A percentile compares a stretch with the other conserved stretches of the same genome.
These are phyloP conservation scores for Kwoniella newhampshirensis DNA, from an alignment of 768 basidiomycete genomes.

Conservation along the genomic window DNA sequence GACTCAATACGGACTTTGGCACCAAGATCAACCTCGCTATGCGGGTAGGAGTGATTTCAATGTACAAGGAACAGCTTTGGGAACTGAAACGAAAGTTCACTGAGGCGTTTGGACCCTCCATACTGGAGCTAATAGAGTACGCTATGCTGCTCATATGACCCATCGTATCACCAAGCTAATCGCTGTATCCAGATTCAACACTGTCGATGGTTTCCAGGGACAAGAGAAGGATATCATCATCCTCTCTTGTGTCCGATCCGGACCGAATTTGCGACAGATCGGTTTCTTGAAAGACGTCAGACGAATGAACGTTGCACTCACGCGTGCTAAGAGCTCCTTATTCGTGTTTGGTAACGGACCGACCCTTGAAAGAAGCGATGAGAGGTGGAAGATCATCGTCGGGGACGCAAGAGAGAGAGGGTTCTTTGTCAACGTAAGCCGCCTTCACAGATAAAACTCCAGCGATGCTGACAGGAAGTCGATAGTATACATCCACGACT, in stretches of 20 bases:
- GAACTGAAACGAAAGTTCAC: slow-evolving; percentile 72
- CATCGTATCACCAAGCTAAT: background rate
- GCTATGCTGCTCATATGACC: slow-evolving; percentile 6
- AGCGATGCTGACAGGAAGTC: background rate
- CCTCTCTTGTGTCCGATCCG: slow-evolving; percentile 91
- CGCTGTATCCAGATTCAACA: slow-evolving; percentile 65
- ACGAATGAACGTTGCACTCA: slow-evolving; percentile 98
- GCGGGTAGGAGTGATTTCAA: slow-evolving; percentile 74
- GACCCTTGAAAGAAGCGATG: slow-evolving; percentile 82
- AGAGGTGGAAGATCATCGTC: slow-evolving; percentile 75
- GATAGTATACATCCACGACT: slow-evolving; percentile 30
- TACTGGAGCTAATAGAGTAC: slow-evolving; percentile 68
- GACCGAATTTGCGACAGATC: slow-evolving; percentile 73
- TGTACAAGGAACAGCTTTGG: slow-evolving; percentile 86
- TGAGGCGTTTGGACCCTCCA: slow-evolving; percentile 67
- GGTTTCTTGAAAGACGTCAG: slow-evolving; percentile 87
- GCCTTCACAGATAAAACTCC: background rate
- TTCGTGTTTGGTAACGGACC: slow-evolving; percentile 89
- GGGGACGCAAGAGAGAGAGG: slow-evolving; percentile 69
- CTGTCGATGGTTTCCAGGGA: slow-evolving; percentile 98
- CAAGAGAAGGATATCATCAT: slow-evolving; percentile 99
- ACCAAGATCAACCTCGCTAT: slow-evolving; percentile 58
- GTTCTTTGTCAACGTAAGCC: slow-evolving; percentile 65
- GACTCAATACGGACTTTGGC: slow-evolving; percentile 65
- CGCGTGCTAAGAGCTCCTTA: slow-evolving; percentile 89